A percentile compares a stretch with the other conserved stretches of the same genome.
phyloP scores from a whole-genome alignment of 805 yeast species.

The Saturnispora gosingensis region DNA sequence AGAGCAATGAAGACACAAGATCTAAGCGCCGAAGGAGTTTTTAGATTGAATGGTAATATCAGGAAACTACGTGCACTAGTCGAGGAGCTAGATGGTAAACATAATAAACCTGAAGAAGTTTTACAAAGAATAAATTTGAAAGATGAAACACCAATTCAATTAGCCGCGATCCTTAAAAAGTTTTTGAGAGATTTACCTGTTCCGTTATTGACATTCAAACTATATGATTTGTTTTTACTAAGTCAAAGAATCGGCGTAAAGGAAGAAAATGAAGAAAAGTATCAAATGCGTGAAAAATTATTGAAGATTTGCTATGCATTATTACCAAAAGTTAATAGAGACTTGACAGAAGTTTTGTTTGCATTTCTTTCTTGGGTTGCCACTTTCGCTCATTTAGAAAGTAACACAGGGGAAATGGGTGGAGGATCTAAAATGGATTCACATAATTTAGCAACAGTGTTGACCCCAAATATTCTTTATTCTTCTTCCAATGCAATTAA shows the following conservation, averaged over 20 bases:
- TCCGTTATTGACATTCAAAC: constrained; percentile 69
- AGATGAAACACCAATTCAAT: constrained; percentile 74
- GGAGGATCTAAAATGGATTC: constrained; percentile 93
- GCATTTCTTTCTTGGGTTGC: constrained; percentile 92
- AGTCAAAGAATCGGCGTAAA: constrained; percentile 40
- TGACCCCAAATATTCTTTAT: constrained; percentile 85
- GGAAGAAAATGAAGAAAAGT: constrained; percentile 8
- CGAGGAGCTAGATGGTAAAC: constrained; percentile 58
- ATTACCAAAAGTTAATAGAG: constrained; percentile 75
- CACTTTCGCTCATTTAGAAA: constrained; percentile 87
- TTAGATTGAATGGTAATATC: constrained; percentile 93
- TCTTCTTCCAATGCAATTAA: constrained; percentile 29
- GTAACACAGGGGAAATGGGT: constrained; percentile 61
- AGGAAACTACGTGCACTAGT: constrained; percentile 66
- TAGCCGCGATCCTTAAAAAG: constrained; percentile 87
- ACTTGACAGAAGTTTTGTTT: constrained; percentile 74
- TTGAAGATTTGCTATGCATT: constrained; percentile 61
- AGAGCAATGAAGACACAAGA: constrained; percentile 81
- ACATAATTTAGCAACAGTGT: constrained; percentile 89
- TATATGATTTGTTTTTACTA: constrained; percentile 72
- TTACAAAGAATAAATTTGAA: constrained; percentile 46
- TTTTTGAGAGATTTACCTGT: constrained; percentile 88
- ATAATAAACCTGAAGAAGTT: constrained; percentile 48
- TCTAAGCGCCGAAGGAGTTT: constrained; percentile 92
- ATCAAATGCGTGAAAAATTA: constrained; percentile 39